Conservation (phyloP, 1,284 basidiomycete genomes). For the Leccinum insolens region DNA sequence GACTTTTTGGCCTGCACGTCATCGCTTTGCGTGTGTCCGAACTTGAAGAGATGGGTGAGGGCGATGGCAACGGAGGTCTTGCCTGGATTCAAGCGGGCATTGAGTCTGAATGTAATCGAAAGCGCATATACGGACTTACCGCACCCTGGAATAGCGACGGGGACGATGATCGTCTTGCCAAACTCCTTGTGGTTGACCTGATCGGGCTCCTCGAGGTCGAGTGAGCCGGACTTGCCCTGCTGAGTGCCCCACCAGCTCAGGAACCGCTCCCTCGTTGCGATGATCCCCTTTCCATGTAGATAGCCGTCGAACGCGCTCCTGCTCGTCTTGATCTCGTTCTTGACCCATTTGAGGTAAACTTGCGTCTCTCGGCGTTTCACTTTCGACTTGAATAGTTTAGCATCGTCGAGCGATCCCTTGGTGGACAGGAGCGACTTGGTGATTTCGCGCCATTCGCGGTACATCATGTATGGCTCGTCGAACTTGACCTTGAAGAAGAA, state of each 20-base stretch:
- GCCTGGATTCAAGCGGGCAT: conserved; percentile 45
- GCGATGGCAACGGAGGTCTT: conserved; percentile 90
- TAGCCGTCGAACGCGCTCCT: conserved; percentile 67
- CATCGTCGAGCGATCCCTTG: conserved; percentile 32
- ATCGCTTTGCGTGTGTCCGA: conserved; percentile 92
- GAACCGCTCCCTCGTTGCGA: conserved; percentile 82
- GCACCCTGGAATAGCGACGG: conserved; percentile 91
- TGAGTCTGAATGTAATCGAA: neutral
- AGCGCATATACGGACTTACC: conserved; percentile 52
- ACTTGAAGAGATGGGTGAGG: conserved; percentile 77
- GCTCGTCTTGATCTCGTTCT: conserved; percentile 68
- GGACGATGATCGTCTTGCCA: conserved; percentile 85
- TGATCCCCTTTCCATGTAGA: conserved; percentile 78
- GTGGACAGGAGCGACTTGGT: conserved; percentile 74
- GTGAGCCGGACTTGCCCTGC: conserved; percentile 42
- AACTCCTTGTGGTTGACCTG: conserved; percentile 38
- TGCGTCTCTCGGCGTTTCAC: conserved; percentile 69
- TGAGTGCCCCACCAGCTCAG: conserved; percentile 66
- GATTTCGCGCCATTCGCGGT: conserved; percentile 96
- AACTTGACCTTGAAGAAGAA: conserved; percentile 99
- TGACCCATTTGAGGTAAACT: conserved; percentile 72
- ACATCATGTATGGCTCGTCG: conserved; percentile 98
- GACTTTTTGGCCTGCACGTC: conserved; percentile 84
- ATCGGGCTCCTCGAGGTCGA: conserved; percentile 24
- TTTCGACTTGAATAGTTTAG: conserved; percentile 59